Percentiles rank a stretch among this genome's conserved stretches.
Evolutionary conservation across 2,329 filamentous ascomycete species (phyloP).

Genomic region (Alternaria conjuncta): DNA sequence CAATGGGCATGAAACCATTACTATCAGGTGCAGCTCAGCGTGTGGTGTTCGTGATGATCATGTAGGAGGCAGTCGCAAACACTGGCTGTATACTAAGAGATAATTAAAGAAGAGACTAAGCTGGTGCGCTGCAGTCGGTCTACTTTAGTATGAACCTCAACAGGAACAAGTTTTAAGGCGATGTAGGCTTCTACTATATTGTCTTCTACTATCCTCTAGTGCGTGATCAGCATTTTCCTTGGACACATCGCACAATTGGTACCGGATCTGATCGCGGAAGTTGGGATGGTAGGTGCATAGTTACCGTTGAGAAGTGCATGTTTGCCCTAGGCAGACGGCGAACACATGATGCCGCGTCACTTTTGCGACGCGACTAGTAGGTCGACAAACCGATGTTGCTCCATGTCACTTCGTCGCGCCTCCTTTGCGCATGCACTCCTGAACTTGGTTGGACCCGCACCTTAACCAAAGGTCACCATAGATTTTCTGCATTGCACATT

Average conservation of each 20-base stretch:
- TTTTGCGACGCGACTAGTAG: slow-evolving; percentile 13
- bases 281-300: background rate
- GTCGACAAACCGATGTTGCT: background rate
- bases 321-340: background rate
- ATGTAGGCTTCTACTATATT: background rate
- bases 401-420: background rate
- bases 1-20: background rate
- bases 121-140: background rate
- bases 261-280: background rate
- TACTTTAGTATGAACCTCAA: background rate
- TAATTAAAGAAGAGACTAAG: background rate
- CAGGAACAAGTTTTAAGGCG: background rate
- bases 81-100: background rate
- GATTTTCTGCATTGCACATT: background rate
- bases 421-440: background rate
- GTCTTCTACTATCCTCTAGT: background rate
- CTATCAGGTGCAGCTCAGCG: background rate
- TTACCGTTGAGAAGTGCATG: background rate
- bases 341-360: slow-evolving; percentile 15
- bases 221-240: background rate
- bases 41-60: background rate
- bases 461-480: background rate
- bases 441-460: background rate
- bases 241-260: background rate
- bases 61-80: background rate